A percentile compares a stretch with the other conserved stretches of the same genome.
phyloP scores from a whole-genome alignment of 2,329 filamentous ascomycete species.

The Parafenestella ontariensis region DNA sequence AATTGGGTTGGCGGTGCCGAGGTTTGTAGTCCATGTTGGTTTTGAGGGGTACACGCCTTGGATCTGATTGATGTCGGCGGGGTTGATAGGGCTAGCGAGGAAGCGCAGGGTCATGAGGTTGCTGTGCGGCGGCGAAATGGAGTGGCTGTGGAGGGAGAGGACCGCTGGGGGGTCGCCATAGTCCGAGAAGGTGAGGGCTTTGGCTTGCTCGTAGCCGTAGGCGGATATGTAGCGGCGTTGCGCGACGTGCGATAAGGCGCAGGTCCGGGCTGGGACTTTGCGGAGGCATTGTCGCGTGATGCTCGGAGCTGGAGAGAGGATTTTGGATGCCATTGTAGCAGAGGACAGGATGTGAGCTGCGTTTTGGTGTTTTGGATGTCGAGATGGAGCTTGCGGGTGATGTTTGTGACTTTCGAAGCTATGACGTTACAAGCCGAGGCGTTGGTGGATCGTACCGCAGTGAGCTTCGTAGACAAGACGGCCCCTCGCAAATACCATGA shows the following conservation, averaged over 20 bases:
- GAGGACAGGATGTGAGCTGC: background rate
- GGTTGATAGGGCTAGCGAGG: conserved; percentile 92
- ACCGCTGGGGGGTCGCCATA: conserved; percentile 79
- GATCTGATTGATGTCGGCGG: conserved; percentile 96
- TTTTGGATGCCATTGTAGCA: conserved; percentile 36
- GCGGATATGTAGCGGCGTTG: conserved; percentile 59
- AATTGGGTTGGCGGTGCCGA: conserved; percentile 78
- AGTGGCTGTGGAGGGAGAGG: conserved; percentile 73
- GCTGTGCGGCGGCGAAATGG: conserved; percentile 77
- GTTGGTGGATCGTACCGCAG: conserved; percentile 17
- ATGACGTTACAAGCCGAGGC: conserved; percentile 40
- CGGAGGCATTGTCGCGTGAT: conserved; percentile 30
- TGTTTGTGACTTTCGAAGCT: conserved; percentile 23
- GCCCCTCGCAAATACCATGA: background rate
- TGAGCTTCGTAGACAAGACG: background rate
- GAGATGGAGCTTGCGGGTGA: conserved; percentile 10
- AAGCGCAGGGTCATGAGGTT: conserved; percentile 79
- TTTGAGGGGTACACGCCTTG: conserved; percentile 94
- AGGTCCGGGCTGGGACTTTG: conserved; percentile 12
- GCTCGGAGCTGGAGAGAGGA: conserved; percentile 24
- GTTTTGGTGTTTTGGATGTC: conserved; percentile 6
- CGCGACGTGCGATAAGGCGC: conserved; percentile 9
- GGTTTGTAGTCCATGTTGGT: conserved; percentile 74
- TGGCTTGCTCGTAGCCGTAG: conserved; percentile 85
- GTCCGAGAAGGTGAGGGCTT: conserved; percentile 77